Percentiles rank a stretch among this genome's conserved stretches.
Evolutionary conservation across 257 asterid species (phyloP).

Genomic region (Haberlea rhodopensis): DNA sequence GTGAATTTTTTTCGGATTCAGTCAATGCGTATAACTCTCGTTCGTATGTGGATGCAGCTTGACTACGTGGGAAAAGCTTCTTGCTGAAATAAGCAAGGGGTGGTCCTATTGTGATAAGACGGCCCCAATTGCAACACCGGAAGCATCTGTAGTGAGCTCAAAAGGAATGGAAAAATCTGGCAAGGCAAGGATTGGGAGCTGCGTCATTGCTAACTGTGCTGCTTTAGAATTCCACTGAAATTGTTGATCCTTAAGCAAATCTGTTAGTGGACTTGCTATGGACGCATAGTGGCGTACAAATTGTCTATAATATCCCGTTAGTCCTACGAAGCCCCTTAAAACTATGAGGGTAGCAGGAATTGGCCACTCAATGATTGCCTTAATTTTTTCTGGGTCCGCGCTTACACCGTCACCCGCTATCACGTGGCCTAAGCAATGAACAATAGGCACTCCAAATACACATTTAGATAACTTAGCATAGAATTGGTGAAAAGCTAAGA

Average conservation of each 20-base stretch:
- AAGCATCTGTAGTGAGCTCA: background rate
- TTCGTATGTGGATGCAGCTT: background rate
- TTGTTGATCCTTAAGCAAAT: background rate
- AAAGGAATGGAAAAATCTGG: background rate
- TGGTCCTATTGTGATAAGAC: background rate
- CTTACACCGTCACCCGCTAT: background rate
- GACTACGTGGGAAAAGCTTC: background rate
- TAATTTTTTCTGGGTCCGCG: background rate
- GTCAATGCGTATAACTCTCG: background rate
- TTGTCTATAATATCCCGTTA: background rate
- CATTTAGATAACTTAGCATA: background rate
- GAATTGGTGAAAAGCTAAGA: background rate
- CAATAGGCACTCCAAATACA: background rate
- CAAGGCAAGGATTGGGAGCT: background rate
- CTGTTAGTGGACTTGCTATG: background rate
- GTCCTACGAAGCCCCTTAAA: conserved; percentile 1
- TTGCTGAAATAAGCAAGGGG: conserved; percentile 6
- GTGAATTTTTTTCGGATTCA: no score
- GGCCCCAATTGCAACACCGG: background rate
- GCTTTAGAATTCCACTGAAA: background rate
- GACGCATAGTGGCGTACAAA: background rate
- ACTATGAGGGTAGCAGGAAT: background rate
- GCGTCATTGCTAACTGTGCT: no score
- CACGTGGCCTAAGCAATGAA: background rate
- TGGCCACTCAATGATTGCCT: background rate